Base-by-base conservation (phyloP, 768 basidiomycete species). In the Suillus brevipes region DNA sequence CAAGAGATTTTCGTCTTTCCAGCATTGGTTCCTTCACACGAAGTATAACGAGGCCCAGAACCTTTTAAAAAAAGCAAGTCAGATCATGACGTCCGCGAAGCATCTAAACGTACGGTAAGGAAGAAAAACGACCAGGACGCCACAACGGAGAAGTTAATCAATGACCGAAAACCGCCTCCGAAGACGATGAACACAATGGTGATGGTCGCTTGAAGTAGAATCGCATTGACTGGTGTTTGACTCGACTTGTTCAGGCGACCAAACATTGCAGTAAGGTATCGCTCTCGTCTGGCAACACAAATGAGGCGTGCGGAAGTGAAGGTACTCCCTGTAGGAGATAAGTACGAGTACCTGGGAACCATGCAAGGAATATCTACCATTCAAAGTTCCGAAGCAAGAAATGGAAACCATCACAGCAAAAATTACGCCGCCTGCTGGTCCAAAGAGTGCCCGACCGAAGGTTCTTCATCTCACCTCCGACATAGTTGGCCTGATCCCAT, bases 321-420 rank as follows among this genome's bases (percentile, higher is more conserved):
- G 64, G 88, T 87, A 1, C 86, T 83, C 10, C 88, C 89, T 91
- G 66, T 61, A 65, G 58, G 34, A 34, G 47, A 62, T 66, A 64
- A 65, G 61, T 63, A 40, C 49, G 70, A 23, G 53, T 7, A 36
- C 9, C 20, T 43, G 43, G 16, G 64, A 52, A 53, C 52, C 20
- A 40, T 45, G 12, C 65, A 7, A 37, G 28, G 36, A 63, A n/a
- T 71, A 73, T 67, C 50, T 70, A 87, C 95, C 92, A 74, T 97
- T 97, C 61, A 99, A 78, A 1, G 97, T 95, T 20, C 97, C 97
- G 68, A 99, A 94, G 74, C 95, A 97, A 3, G 95, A 97, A 64
- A 98, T 84, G 1, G 95, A 93, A 16, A 99, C 97, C 84, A 95
- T 88, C 60, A 89, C 82, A 1, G 97, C 94, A 73, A 99, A 97